Evolutionary conservation across 2,329 filamentous ascomycete genomes (phyloP).

Genomic region (Colletotrichum spinosum): DNA sequence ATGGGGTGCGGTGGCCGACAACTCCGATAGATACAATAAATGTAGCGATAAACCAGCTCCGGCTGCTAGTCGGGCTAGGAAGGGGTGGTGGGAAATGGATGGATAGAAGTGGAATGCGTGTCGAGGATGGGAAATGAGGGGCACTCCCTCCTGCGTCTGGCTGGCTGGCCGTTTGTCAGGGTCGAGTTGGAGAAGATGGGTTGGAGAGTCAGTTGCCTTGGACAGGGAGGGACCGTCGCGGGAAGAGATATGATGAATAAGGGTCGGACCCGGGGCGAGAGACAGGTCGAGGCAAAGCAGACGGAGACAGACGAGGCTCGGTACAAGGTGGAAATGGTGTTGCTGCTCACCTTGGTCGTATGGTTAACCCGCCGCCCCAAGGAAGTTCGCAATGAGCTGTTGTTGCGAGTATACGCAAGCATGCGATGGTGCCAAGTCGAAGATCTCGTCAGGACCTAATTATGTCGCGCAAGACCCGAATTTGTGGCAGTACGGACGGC

Average conservation of each 20-base stretch:
- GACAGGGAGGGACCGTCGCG: slow-evolving; percentile 12
- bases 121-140: slow-evolving; percentile 25
- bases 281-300: slow-evolving; percentile 5
- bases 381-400: too few species aligned
- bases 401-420: too few species aligned
- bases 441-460: too few species aligned
- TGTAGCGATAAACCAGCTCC: too few species aligned
- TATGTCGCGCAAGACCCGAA: background rate
- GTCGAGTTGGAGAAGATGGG: slow-evolving; percentile 7
- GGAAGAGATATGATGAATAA: background rate
- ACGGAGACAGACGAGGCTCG: slow-evolving; percentile 6
- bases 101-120: slow-evolving; percentile 23
- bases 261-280: background rate
- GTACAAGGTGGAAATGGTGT: slow-evolving; percentile 14
- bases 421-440: too few species aligned
- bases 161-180: background rate
- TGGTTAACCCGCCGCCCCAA: too few species aligned
- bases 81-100: slow-evolving; percentile 18
- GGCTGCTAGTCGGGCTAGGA: slow-evolving; percentile 14
- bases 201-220: slow-evolving; percentile 6
- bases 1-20: slow-evolving; percentile 21
- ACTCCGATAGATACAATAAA: slow-evolving; percentile 5
- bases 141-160: slow-evolving; percentile 8
- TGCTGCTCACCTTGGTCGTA: too few species aligned
- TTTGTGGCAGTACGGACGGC: too few species aligned